Conservation (phyloP, 192 early-diverging fungal species). For the Cladochytrium replicatum region DNA sequence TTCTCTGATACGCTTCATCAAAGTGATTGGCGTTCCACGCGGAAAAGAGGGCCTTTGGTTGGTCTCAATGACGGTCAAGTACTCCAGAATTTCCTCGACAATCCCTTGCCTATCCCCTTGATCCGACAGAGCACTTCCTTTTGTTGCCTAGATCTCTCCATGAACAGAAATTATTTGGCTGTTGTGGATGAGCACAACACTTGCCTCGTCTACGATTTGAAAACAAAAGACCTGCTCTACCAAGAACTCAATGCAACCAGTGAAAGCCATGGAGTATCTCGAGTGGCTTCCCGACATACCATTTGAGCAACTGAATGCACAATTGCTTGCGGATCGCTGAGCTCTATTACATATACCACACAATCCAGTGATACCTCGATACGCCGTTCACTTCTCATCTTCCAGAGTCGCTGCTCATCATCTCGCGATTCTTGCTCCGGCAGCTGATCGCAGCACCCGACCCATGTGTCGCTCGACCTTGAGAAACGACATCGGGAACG, state of each 20-base stretch:
- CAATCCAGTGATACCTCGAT: conserved; percentile 39
- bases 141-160: conserved; percentile 40
- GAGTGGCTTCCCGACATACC: conserved; percentile 20
- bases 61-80: conserved; percentile 46
- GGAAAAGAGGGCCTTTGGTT: conserved; percentile 44
- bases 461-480: no score
- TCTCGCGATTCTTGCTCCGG: conserved; percentile 33
- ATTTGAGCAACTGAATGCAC: conserved; percentile 12
- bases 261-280: conserved; percentile 33
- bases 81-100: conserved; percentile 45
- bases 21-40: conserved; percentile 42
- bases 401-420: conserved; percentile 38
- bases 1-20: conserved; percentile 41
- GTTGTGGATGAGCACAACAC: conserved; percentile 50
- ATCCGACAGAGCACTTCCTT: conserved; percentile 32
- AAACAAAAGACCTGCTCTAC: conserved; percentile 41
- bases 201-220: conserved; percentile 39
- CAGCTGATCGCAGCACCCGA: no score
- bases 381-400: conserved; percentile 46
- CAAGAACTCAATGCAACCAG: conserved; percentile 46
- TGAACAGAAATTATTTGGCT: conserved; percentile 34
- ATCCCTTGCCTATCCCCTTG: conserved; percentile 43
- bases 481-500: no score
- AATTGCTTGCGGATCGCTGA: conserved; percentile 24
- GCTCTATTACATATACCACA: conserved; percentile 44